These are phyloP conservation scores for Colletotrichum zoysiae DNA, from an alignment of 2,329 filamentous ascomycete species.

Conservation along the genomic window DNA sequence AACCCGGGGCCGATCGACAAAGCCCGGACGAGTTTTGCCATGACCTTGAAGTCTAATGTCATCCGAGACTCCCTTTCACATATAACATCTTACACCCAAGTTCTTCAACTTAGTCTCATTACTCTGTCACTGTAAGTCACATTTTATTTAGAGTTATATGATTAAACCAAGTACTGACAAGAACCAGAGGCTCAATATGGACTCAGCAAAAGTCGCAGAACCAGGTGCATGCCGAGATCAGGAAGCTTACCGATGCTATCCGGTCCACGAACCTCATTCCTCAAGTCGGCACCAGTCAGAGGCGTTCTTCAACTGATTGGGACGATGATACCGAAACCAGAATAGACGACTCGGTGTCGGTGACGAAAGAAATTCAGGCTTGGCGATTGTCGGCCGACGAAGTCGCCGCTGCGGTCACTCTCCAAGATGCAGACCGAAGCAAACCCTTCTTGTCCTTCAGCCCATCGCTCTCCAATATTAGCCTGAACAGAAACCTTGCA, in stretches of 20 bases:
- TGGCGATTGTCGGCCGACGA: slow-evolving; percentile 48
- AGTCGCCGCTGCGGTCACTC: slow-evolving; percentile 45
- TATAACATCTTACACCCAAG: slow-evolving; percentile 46
- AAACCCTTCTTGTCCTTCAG: slow-evolving; percentile 20
- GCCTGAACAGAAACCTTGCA: neutral
- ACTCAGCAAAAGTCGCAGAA: slow-evolving; percentile 46
- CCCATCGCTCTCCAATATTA: slow-evolving; percentile 11
- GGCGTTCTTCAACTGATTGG: slow-evolving; percentile 28
- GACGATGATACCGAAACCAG: slow-evolving; percentile 37
- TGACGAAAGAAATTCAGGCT: slow-evolving; percentile 45
- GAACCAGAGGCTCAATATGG: slow-evolving; percentile 42
- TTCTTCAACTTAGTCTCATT: slow-evolving; percentile 47
- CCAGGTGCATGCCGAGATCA: slow-evolving; percentile 45
- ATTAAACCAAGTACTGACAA: neutral
- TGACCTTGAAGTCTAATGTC: slow-evolving; percentile 44
- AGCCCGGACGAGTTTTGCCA: slow-evolving; percentile 43
- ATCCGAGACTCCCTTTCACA: slow-evolving; percentile 44
- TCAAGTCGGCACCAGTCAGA: neutral
- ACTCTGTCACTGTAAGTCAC: slow-evolving; percentile 45
- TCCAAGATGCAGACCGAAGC: slow-evolving; percentile 34
- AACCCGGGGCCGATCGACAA: slow-evolving; percentile 39
- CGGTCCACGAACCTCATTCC: slow-evolving; percentile 42
- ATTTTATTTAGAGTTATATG: no score
- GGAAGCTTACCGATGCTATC: slow-evolving; percentile 45
- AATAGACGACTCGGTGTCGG: slow-evolving; percentile 18